Percentiles rank a stretch among this genome's conserved stretches.
These are phyloP conservation scores for Rugonectria rugulosa DNA, from an alignment of 2,329 filamentous ascomycete species.

Conservation along the genomic window DNA sequence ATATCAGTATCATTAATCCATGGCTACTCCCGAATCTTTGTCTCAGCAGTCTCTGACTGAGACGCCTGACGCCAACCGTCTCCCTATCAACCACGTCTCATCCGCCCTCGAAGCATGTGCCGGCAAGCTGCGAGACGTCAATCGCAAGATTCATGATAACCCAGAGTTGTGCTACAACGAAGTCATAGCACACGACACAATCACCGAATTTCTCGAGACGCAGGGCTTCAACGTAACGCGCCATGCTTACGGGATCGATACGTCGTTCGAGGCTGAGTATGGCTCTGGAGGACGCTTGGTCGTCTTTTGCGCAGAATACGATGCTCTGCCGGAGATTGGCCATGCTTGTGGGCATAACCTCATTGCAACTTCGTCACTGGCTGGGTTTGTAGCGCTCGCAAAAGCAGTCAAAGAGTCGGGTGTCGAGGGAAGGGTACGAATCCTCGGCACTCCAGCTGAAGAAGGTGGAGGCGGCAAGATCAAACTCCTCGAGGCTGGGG, in stretches of 20 bases:
- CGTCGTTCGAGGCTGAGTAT: slow-evolving; percentile 3
- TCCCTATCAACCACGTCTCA: background rate
- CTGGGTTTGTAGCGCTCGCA: slow-evolving; percentile 41
- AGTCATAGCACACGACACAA: slow-evolving; percentile 2
- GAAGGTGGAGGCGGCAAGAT: slow-evolving; percentile 53
- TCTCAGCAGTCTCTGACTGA: background rate
- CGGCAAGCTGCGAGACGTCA: background rate
- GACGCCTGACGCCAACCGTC: background rate
- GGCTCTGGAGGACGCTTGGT: background rate
- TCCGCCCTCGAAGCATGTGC: background rate
- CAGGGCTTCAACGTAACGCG: background rate
- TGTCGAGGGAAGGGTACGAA: slow-evolving; percentile 24
- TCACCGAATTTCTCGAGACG: background rate
- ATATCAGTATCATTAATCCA: too few species aligned
- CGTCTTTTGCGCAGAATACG: slow-evolving; percentile 35
- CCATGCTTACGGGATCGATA: slow-evolving; percentile 3
- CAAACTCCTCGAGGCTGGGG: slow-evolving; percentile 39
- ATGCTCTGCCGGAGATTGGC: slow-evolving; percentile 46
- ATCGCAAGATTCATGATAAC: slow-evolving; percentile 2
- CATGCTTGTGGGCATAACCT: slow-evolving; percentile 47
- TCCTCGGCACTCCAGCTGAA: slow-evolving; percentile 54
- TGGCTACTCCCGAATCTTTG: too few species aligned
- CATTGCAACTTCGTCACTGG: slow-evolving; percentile 42
- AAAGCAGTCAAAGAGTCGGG: background rate
- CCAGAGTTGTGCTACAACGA: slow-evolving; percentile 9